Evolutionary conservation across 1,139 yeast species (phyloP).

Genomic region (Taphrina communis): DNA sequence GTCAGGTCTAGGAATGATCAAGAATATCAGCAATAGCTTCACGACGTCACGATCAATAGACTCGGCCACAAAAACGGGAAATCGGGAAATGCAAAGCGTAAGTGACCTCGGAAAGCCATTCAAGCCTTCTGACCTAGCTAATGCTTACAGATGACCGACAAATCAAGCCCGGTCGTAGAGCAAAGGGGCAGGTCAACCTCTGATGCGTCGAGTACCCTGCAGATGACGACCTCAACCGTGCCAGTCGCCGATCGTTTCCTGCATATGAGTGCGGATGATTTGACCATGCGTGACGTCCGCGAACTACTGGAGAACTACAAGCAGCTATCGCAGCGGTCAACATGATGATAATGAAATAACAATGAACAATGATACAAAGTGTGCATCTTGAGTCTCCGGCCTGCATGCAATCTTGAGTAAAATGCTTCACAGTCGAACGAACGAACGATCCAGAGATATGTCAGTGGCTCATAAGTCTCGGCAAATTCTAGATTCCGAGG

Average conservation of each 20-base stretch:
- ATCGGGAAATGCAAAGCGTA: constrained; percentile 17
- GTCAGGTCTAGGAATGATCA: constrained; percentile 29
- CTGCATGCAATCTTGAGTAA: no score
- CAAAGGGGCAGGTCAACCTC: constrained; percentile 3
- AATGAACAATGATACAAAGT: no score
- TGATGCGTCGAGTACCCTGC: constrained; percentile 4
- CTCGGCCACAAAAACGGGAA: neutral
- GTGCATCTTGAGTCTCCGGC: no score
- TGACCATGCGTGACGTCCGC: constrained; percentile 33
- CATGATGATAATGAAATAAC: neutral
- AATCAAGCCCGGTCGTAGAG: neutral
- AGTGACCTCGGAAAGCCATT: neutral
- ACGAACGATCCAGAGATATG: no score
- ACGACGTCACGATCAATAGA: constrained; percentile 10
- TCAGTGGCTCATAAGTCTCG: no score
- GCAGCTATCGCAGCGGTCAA: constrained; percentile 6
- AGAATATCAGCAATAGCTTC: constrained; percentile 19
- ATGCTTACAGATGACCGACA: neutral
- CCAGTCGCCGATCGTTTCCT: constrained; percentile 6
- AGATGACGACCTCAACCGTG: neutral
- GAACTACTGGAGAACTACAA: constrained; percentile 35
- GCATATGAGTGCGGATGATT: constrained; percentile 26
- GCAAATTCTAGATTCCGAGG: no score
- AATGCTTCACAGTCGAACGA: no score
- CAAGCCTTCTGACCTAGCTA: neutral